Base-by-base conservation (phyloP, 2,329 filamentous ascomycete genomes). In the Leptographium wingfieldii region DNA sequence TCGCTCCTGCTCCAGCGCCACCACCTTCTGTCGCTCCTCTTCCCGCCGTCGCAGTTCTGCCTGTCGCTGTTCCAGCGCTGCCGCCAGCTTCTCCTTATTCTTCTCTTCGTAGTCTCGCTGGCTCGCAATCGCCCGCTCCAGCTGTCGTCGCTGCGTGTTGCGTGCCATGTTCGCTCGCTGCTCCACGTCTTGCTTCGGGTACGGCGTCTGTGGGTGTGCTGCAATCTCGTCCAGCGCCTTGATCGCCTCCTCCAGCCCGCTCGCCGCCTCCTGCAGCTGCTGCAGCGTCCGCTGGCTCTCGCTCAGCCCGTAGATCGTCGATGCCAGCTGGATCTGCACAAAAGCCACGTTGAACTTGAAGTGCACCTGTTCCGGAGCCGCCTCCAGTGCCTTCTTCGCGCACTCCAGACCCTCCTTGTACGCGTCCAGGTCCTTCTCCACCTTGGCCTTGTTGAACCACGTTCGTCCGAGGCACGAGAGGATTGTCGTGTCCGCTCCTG, bases 271-370 rank as follows among this genome's bases (percentile, higher is more conserved):
- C 69, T 95, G 81, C 9, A 99, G 84, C 67, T 97, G 91, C 62
- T 82, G 80, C 3, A 92, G 78, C 0, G 87, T 88, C 57, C 91
- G 85, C 69, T 92, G 85, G 6, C 82, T 82, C 69, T 96, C 90
- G 5, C 82, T 78, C 59, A 96, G 77, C 43, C 77, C 79, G 72
- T 90, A 86, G 59, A 96, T 84, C 35, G 88, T 83, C 54, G 87
- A 87, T 25, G 92, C 92, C 59, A 97, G 85, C 71, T 96, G 92
- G 63, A 96, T 95, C 70, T 97, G 94, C 33, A 97, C 90, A 69
- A 96, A 99, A 0, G 94, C 94, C 33, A 99, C 89, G 68, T 99
- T 99, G 80, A 99, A 99, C 71, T 94, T 90, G 72, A 94, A 90
- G 72, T 96, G 90, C 35, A 92, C 80, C 67, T 95, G 90, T 5